These are phyloP conservation scores for Sorghum bicolor DNA, from an alignment of 176 grass and related monocot genomes.

Conservation along the genomic window Sorghum_bicolor_NCBIv3 NC_012872.2:1777001-1777500, in stretches of 20 bases:
- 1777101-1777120: conserved; percentile 7
- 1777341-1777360: conserved; percentile 44
- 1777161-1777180: background rate
- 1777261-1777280: conserved; percentile 66
- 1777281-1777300: conserved; percentile 64
- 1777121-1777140: background rate
- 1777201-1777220: conserved; percentile 53
- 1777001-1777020: conserved; percentile 69
- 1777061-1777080: background rate
- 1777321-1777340: conserved; percentile 67
- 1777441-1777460: conserved; percentile 89
- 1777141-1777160: background rate
- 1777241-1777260: conserved; percentile 45
- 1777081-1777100: background rate
- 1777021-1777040: conserved; percentile 49
- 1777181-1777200: background rate
- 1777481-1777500: conserved; percentile 57
- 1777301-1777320: conserved; percentile 62
- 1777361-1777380: conserved; percentile 64
- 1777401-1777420: no score
- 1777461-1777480: conserved; percentile 89
- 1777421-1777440: conserved; percentile 47
- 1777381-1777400: no score
- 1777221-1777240: conserved; percentile 83
- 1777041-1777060: conserved; percentile 53